A percentile compares a stretch with the other conserved stretches of the same genome.
phyloP scores from a whole-genome alignment of 805 yeast species.

The Schwanniomyces yamadae region DNA sequence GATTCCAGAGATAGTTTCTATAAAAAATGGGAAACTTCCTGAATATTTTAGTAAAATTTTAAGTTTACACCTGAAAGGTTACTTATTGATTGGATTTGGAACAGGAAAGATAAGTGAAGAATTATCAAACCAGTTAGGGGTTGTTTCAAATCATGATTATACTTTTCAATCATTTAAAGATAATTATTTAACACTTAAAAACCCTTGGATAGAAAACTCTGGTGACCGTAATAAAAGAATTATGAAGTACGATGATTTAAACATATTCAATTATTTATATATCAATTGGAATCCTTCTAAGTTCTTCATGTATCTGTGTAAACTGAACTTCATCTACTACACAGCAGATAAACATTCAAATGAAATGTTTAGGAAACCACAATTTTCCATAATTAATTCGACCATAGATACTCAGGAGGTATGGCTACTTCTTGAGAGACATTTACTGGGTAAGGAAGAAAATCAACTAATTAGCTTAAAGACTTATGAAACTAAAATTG shows the following conservation, averaged over 20 bases:
- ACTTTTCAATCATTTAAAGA: constrained; percentile 40
- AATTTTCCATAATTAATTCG: constrained; percentile 39
- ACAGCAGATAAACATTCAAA: background rate
- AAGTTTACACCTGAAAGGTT: constrained; percentile 27
- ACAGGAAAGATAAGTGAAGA: constrained; percentile 48
- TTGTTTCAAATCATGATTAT: constrained; percentile 71
- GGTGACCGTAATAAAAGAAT: constrained; percentile 15
- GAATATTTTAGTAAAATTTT: constrained; percentile 17
- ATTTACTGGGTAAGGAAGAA: constrained; percentile 23
- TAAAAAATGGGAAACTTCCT: constrained; percentile 37
- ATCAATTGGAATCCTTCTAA: constrained; percentile 60
- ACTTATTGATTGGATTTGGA: constrained; percentile 62
- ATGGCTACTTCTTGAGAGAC: constrained; percentile 53
- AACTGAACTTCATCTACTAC: constrained; percentile 21
- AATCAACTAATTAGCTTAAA: constrained; percentile 10
- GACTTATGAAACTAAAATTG: constrained; percentile 24
- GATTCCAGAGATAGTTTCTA: constrained; percentile 58
- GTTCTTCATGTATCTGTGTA: constrained; percentile 22
- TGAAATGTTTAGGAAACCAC: constrained; percentile 37
- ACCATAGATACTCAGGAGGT: constrained; percentile 26
- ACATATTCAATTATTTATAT: constrained; percentile 51
- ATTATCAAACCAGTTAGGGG: constrained; percentile 31
- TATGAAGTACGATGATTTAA: constrained; percentile 20
- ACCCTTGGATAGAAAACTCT: constrained; percentile 35
- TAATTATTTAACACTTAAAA: constrained; percentile 19